A percentile compares a stretch with the other conserved stretches of the same genome.
These are phyloP conservation scores for Oidiodendron maius DNA, from an alignment of 495 filamentous ascomycete genomes.

Conservation along the genomic window DNA sequence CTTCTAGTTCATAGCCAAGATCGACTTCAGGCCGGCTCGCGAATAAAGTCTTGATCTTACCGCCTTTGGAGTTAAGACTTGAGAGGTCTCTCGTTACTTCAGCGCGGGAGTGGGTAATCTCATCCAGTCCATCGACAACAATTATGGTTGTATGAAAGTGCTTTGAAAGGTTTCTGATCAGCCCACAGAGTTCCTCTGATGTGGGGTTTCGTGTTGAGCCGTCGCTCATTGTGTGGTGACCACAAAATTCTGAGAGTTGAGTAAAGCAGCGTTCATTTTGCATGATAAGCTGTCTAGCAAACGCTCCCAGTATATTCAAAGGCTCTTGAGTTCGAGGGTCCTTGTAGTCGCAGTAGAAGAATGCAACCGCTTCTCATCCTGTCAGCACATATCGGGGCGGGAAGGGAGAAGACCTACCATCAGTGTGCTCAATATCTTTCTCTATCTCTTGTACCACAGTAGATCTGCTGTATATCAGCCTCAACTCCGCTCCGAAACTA, in stretches of 20 bases:
- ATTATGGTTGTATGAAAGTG: conserved; percentile 21
- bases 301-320: conserved; percentile 25
- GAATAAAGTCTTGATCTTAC: conserved; percentile 22
- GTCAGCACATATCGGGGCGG: no score
- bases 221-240: not conserved
- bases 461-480: conserved; percentile 5
- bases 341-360: conserved; percentile 38
- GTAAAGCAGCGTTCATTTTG: conserved; percentile 29
- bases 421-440: not conserved
- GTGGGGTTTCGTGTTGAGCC: not conserved
- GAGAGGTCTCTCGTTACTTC: conserved; percentile 14
- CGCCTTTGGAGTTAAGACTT: conserved; percentile 5
- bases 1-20: conserved; percentile 16
- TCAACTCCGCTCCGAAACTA: no score
- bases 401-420: no score
- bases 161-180: conserved; percentile 18
- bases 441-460: conserved; percentile 17
- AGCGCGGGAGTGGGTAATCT: conserved; percentile 15
- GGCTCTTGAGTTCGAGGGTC: conserved; percentile 20
- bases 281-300: conserved; percentile 27
- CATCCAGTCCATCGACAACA: conserved; percentile 29
- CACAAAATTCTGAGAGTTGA: not conserved
- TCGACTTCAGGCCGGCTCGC: conserved; percentile 21
- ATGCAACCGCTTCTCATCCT: conserved; percentile 28
- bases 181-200: conserved; percentile 6